These are phyloP conservation scores for Theobroma grandiflorum DNA, from an alignment of 441 rosid species.

Conservation along the genomic window DNA sequence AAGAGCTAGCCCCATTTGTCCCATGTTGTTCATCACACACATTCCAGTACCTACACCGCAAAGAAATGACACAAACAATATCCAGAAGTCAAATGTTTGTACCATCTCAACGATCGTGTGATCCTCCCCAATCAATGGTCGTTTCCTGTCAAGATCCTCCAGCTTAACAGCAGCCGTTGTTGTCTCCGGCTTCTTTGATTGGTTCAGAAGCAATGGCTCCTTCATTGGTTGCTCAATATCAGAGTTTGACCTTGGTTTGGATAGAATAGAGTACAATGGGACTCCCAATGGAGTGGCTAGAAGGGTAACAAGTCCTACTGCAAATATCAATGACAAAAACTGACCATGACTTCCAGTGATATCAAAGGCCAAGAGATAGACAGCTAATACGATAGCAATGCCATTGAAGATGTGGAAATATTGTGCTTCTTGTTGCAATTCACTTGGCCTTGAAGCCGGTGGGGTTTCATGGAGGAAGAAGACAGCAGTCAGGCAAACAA, in stretches of 20 bases:
- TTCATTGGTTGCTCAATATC: slow-evolving; percentile 51
- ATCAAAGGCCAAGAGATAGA: slow-evolving; percentile 58
- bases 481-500: slow-evolving; percentile 57
- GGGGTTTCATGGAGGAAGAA: slow-evolving; percentile 60
- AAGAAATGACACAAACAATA: slow-evolving; percentile 45
- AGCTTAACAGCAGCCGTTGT: slow-evolving; percentile 15
- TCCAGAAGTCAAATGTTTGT: slow-evolving; percentile 40
- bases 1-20: slow-evolving; percentile 55
- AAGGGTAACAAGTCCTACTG: slow-evolving; percentile 48
- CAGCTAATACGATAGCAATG: slow-evolving; percentile 53
- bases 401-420: slow-evolving; percentile 55
- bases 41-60: slow-evolving; percentile 59
- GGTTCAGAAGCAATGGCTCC: slow-evolving; percentile 49
- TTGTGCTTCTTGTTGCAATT: slow-evolving; percentile 44
- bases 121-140: slow-evolving; percentile 42
- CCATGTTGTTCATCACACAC: slow-evolving; percentile 63
- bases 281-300: slow-evolving; percentile 53
- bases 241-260: slow-evolving; percentile 18
- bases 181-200: slow-evolving; percentile 13
- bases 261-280: slow-evolving; percentile 43
- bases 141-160: slow-evolving; percentile 25
- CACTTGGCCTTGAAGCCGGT: slow-evolving; percentile 34
- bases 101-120: slow-evolving; percentile 40
- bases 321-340: slow-evolving; percentile 45
- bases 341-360: slow-evolving; percentile 48